Conservation (phyloP, 192 early-diverging fungal species). For the Dissophora globulifera region DNA sequence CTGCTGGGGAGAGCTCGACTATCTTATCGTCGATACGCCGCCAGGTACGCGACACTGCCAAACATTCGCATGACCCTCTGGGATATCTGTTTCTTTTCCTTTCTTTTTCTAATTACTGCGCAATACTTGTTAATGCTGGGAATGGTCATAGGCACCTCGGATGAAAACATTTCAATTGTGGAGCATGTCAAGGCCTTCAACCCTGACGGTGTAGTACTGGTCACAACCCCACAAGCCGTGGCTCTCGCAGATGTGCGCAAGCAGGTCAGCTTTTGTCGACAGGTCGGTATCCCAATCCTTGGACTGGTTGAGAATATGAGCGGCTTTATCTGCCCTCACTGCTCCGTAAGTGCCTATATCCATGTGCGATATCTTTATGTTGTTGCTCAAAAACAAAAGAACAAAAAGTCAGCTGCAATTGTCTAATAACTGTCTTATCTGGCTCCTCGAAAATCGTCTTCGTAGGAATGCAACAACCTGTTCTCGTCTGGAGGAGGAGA, state of each 20-base stretch:
- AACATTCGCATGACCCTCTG: too few relatives aligned
- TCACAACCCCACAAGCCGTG: conserved; percentile 95
- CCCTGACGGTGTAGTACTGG: conserved; percentile 89
- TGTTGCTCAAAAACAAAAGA: too few relatives aligned
- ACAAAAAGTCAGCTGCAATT: too few relatives aligned
- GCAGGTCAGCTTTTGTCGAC: conserved; percentile 92
- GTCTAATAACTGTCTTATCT: not conserved
- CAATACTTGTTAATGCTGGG: not conserved
- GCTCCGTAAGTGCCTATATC: conserved; percentile 60
- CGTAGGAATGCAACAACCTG: conserved; percentile 82
- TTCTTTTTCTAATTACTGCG: too few relatives aligned
- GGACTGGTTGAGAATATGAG: conserved; percentile 98
- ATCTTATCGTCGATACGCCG: conserved; percentile 95
- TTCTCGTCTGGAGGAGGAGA: conserved; percentile 96
- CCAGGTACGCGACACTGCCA: too few relatives aligned
- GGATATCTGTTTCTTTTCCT: too few relatives aligned
- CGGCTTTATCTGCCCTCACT: conserved; percentile 93
- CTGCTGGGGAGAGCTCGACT: conserved; percentile 96
- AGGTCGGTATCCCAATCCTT: conserved; percentile 85
- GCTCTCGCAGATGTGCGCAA: conserved; percentile 91
- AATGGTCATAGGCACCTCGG: conserved; percentile 81
- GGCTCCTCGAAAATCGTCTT: not conserved
- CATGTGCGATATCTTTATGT: too few relatives aligned
- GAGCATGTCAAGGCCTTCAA: conserved; percentile 87
- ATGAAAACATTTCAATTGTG: conserved; percentile 95